A percentile compares a stretch with the other conserved stretches of the same genome.
These are phyloP conservation scores for Boletellus ananiceps DNA, from an alignment of 768 basidiomycete species.

Conservation along the genomic window DNA sequence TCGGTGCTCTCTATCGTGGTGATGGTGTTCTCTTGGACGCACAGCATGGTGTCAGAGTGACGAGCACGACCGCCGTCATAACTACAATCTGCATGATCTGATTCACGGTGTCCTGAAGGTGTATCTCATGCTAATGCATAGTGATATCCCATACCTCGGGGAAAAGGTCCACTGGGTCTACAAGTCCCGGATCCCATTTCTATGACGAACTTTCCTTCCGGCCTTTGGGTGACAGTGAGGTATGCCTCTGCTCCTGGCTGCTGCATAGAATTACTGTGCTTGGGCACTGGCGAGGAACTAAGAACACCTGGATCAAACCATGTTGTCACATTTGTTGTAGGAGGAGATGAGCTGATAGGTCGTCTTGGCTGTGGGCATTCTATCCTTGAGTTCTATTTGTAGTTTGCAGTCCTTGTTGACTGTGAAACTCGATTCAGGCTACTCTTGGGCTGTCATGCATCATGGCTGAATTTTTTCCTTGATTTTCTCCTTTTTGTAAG, in stretches of 20 bases:
- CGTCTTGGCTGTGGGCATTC: background rate
- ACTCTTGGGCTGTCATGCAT: conserved; percentile 21
- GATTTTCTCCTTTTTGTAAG: conserved; percentile 5
- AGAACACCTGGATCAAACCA: background rate
- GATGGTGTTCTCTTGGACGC: conserved; percentile 1
- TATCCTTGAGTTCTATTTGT: conserved; percentile 24
- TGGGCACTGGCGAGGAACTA: background rate
- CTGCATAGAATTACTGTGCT: too few relatives aligned
- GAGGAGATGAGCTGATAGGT: conserved; percentile 9
- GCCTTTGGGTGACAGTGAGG: too few relatives aligned
- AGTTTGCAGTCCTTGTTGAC: conserved; percentile 12
- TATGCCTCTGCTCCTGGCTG: too few relatives aligned
- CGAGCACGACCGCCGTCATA: too few relatives aligned
- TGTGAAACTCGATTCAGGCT: conserved; percentile 22
- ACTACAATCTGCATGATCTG: background rate
- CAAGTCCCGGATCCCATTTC: too few relatives aligned
- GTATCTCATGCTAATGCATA: background rate
- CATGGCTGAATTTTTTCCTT: conserved; percentile 5
- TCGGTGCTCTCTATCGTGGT: conserved; percentile 10
- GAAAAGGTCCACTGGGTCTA: too few relatives aligned
- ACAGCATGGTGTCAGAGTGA: background rate
- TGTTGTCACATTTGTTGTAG: background rate
- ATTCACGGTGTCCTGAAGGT: background rate
- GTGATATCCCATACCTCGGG: too few relatives aligned
- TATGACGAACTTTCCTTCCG: too few relatives aligned